Evolutionary conservation across 805 yeast species (phyloP), one percentile per base, ranked within the genome.

Genomic region (Spathaspora sp.): DNA sequence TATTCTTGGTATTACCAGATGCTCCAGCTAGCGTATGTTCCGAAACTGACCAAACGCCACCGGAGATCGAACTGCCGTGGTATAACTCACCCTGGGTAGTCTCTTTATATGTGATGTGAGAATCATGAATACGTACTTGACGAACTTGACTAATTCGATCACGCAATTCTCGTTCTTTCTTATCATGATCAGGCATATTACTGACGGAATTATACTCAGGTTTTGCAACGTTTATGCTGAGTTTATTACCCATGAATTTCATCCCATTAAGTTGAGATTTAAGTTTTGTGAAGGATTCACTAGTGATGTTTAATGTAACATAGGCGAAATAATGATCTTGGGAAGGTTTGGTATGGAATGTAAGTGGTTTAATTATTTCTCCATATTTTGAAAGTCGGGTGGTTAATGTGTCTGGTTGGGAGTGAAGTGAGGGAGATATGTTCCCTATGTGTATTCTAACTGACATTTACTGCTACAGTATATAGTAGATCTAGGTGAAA

Each of bases 191-290:
- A 40, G 79, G 79, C 43, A 79, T 65, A 11, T 64, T 67, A 14
- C 6, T 10, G 5, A 3, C 18, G 8, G 38, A 70, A 10, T 54
- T 44, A 66, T 69, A 87, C 44, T 72, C 72, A 0, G 83, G 83
- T 57, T 77, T 81, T 2, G 97, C 97, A 44, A 70, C 64, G 49
- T 78, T 82, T 9, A 93, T 68, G 2, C 74, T 72, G 35, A 93
- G 66, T 49, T 77, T 81, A 23, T 86, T 76, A 2, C 96, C 96
- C 77, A 87, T 89, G 68, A 78, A 93, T 23, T 78, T 79, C 1
- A 86, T 80, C 29, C 92, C 94, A 63, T 89, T 80, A 56, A 89
- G 77, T 0, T 87, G 72, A 6, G 69, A 64, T 52, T 78, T 77
- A 48, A 93, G 67, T 46, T 78, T 79, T 1, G 67, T 69, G 50